A percentile compares a stretch with the other conserved stretches of the same genome.
These are phyloP conservation scores for Penicillium bialowiezense DNA, from an alignment of 495 filamentous ascomycete species.

Conservation along the genomic window DNA sequence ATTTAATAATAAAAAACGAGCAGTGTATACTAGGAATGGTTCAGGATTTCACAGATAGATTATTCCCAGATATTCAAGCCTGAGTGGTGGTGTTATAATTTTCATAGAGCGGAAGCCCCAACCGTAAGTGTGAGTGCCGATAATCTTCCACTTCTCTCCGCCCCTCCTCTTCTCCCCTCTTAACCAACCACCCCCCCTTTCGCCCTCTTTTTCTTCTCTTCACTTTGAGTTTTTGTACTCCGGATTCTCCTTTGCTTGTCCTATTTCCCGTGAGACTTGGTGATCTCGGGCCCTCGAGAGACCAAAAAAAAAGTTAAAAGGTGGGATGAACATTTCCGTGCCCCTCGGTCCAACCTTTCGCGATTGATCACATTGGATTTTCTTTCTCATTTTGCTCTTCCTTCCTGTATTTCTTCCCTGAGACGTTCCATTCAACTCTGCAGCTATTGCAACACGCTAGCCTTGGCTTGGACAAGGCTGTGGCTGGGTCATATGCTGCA, in stretches of 20 bases:
- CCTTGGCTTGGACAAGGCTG: constrained; percentile 1
- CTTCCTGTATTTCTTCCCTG: constrained; percentile 3
- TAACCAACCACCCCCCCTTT: constrained; percentile 15
- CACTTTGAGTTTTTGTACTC: background rate
- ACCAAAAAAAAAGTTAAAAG: background rate
- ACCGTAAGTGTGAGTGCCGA: background rate
- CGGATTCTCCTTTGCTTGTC: background rate
- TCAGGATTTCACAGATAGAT: no score
- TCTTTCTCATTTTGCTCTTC: background rate
- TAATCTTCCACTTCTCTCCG: constrained; percentile 13
- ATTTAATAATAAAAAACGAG: no score
- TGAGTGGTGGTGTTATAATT: background rate
- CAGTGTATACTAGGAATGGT: no score
- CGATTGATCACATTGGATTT: background rate
- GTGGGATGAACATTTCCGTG: background rate
- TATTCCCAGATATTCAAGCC: background rate
- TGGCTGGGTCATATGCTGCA: constrained; percentile 13
- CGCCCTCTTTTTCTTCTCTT: constrained; percentile 1
- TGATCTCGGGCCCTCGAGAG: background rate
- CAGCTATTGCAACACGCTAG: constrained; percentile 3
- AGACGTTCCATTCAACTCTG: background rate
- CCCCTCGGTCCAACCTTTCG: constrained; percentile 4
- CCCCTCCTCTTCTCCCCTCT: constrained; percentile 19
- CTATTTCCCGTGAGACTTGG: background rate
- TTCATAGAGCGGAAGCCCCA: background rate